phyloP scores from a whole-genome alignment of 257 asterid species.

The Striga asiatica region DNA sequence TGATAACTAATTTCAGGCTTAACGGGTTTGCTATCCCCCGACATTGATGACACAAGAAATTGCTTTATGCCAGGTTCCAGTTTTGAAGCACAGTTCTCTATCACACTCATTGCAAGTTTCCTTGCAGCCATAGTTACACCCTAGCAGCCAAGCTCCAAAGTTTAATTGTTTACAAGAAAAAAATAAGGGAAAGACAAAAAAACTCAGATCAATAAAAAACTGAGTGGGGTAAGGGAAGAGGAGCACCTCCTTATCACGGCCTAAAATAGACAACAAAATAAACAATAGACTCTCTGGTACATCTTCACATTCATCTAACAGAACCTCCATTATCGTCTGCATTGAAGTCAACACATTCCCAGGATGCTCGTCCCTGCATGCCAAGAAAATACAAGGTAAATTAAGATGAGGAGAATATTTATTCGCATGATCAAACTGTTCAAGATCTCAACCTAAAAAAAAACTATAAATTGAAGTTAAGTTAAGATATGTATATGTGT shows the following conservation, averaged over 20 bases:
- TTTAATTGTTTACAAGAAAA: slow-evolving; percentile 6
- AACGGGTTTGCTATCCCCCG: slow-evolving; percentile 57
- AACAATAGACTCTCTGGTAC: slow-evolving; percentile 58
- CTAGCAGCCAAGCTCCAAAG: slow-evolving; percentile 26
- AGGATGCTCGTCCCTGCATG: slow-evolving; percentile 59
- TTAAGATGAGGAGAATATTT: background rate
- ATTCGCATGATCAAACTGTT: slow-evolving; percentile 7
- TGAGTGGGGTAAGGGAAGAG: background rate
- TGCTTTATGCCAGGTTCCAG: slow-evolving; percentile 74
- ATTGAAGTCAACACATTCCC: slow-evolving; percentile 72
- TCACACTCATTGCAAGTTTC: slow-evolving; percentile 78
- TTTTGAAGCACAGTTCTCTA: slow-evolving; percentile 61
- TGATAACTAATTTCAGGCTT: slow-evolving; percentile 50
- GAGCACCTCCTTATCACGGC: slow-evolving; percentile 52
- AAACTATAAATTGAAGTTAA: background rate
- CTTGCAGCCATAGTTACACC: slow-evolving; percentile 51
- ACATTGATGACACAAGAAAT: slow-evolving; percentile 69
- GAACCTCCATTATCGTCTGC: slow-evolving; percentile 80
- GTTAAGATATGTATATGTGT: background rate
- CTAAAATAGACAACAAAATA: slow-evolving; percentile 51
- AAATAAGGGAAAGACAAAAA: background rate
- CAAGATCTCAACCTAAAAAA: background rate
- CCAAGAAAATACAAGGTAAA: slow-evolving; percentile 9
- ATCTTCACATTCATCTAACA: slow-evolving; percentile 87
- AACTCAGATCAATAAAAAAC: background rate